These are phyloP conservation scores for Pleurotus tuber-regium DNA, from an alignment of 768 basidiomycete species.

Conservation along the genomic window DNA sequence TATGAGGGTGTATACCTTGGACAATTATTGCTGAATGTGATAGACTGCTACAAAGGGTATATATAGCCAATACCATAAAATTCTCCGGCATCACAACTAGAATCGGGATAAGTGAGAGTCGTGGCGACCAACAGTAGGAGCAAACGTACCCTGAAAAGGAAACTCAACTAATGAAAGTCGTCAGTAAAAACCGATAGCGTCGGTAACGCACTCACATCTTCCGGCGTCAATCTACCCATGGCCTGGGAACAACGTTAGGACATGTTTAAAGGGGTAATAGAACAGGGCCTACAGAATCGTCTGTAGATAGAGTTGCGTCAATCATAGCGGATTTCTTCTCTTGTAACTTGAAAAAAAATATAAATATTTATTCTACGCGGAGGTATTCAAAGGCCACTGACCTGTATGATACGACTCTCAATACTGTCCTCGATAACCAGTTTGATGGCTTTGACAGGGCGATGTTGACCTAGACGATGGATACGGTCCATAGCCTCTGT, in stretches of 20 bases:
- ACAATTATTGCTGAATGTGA: too few relatives aligned
- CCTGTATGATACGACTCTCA: slow-evolving; percentile 91
- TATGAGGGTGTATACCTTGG: too few relatives aligned
- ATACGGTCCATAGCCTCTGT: slow-evolving; percentile 97
- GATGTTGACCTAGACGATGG: slow-evolving; percentile 91
- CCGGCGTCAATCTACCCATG: slow-evolving; percentile 91
- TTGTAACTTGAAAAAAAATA: slow-evolving; percentile 55
- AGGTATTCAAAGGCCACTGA: slow-evolving; percentile 23
- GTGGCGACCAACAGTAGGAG: too few relatives aligned
- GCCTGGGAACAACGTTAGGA: slow-evolving; percentile 44
- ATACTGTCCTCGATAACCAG: slow-evolving; percentile 95
- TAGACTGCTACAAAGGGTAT: too few relatives aligned
- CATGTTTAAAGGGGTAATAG: not conserved
- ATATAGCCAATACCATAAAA: too few relatives aligned
- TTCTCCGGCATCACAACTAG: too few relatives aligned
- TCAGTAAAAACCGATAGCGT: not conserved
- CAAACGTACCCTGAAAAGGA: slow-evolving; percentile 54
- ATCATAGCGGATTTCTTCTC: slow-evolving; percentile 98
- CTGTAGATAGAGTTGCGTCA: slow-evolving; percentile 79
- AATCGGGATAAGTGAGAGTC: too few relatives aligned
- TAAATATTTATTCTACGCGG: too few relatives aligned
- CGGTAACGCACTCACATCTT: slow-evolving; percentile 50
- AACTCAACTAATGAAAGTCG: slow-evolving; percentile 43
- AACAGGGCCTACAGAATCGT: slow-evolving; percentile 61
- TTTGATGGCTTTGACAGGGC: slow-evolving; percentile 92